Conservation (phyloP, 2,329 filamentous ascomycete genomes). For the Acarospora socialis region DNA sequence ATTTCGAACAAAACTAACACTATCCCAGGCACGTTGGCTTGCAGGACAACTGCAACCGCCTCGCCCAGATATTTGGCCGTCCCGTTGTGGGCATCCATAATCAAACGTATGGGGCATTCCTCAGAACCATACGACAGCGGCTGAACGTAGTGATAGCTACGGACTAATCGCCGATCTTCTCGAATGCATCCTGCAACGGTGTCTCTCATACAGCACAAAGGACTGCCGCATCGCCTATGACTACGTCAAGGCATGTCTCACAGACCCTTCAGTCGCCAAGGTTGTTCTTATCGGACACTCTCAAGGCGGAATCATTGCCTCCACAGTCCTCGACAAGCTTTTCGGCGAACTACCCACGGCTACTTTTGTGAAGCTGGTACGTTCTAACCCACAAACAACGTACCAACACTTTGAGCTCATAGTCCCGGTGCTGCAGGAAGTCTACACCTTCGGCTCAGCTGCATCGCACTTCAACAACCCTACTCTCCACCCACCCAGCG, state of each 20-base stretch:
- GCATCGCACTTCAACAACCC: conserved; percentile 76
- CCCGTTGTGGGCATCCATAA: conserved; percentile 63
- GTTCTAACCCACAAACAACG: conserved; percentile 8
- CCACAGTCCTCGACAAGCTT: conserved; percentile 62
- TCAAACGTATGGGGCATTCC: conserved; percentile 36
- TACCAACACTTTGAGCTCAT: conserved; percentile 13
- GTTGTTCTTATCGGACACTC: conserved; percentile 63
- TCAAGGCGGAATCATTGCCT: conserved; percentile 62
- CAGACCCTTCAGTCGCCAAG: conserved; percentile 48
- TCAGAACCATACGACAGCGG: no score
- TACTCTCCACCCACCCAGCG: conserved; percentile 30
- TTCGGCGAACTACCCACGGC: conserved; percentile 55
- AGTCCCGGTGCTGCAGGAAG: conserved; percentile 35
- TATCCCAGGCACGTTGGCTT: conserved; percentile 43
- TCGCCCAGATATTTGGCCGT: conserved; percentile 58
- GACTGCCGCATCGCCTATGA: conserved; percentile 49
- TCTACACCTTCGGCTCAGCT: conserved; percentile 63
- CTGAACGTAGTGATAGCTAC: conserved; percentile 22
- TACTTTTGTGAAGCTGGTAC: conserved; percentile 44
- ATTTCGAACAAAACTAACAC: conserved; percentile 7
- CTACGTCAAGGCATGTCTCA: conserved; percentile 47
- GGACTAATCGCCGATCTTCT: conserved; percentile 65
- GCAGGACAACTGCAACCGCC: conserved; percentile 53
- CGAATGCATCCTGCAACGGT: conserved; percentile 64
- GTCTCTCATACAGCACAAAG: conserved; percentile 55